These are phyloP conservation scores for Physcomitrium patens DNA, from an alignment of 225 moss, liverwort and hornwort species.

Conservation along the genomic window DNA sequence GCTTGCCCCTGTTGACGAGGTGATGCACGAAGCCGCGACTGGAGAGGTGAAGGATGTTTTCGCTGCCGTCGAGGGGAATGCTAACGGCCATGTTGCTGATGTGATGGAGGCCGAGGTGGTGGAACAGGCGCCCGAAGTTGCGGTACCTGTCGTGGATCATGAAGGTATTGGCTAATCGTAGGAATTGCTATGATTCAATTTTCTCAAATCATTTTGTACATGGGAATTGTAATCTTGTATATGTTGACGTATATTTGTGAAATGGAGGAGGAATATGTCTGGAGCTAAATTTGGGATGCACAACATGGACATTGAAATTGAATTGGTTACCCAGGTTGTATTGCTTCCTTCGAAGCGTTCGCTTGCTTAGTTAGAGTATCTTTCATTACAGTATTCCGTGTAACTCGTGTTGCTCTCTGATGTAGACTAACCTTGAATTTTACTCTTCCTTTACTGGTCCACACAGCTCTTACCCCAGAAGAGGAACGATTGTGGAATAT, in stretches of 20 bases:
- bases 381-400: too few species aligned
- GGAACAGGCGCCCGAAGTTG: constrained; percentile 31
- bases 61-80: constrained; percentile 45
- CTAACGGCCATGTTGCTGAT: constrained; percentile 59
- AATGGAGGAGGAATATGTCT: too few species aligned
- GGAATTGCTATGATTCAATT: neutral
- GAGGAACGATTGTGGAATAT: constrained; percentile 88
- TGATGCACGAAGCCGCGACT: constrained; percentile 50
- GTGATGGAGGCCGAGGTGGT: constrained; percentile 24
- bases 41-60: constrained; percentile 29
- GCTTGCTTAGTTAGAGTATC: too few species aligned
- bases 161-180: constrained; percentile 35
- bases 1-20: constrained; percentile 44
- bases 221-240: neutral
- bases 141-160: constrained; percentile 43
- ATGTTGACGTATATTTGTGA: neutral
- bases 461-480: constrained; percentile 80
- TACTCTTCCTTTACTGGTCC: neutral
- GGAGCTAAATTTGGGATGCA: too few species aligned
- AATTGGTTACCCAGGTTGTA: too few species aligned
- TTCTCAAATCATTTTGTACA: neutral
- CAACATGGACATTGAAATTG: too few species aligned
- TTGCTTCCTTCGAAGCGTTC: neutral
- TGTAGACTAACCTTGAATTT: neutral
- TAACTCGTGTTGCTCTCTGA: neutral